phyloP scores from a whole-genome alignment of 1,284 basidiomycete species.

The Polyporus tsugae region DNA sequence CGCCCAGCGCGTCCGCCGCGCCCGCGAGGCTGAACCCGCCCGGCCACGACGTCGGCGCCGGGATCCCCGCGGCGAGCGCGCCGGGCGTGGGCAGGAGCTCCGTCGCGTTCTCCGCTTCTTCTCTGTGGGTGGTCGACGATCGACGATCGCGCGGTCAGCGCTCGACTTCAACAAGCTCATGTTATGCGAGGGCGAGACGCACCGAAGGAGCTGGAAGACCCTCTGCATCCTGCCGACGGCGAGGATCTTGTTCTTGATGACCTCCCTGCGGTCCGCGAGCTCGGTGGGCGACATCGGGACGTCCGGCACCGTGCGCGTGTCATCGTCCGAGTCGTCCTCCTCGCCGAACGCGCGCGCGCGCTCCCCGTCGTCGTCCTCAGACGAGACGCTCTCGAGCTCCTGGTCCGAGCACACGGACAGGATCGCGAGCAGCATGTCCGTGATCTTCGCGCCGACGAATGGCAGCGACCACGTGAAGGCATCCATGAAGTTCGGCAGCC shows the following conservation, averaged over 20 bases:
- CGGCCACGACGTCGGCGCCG: conserved; percentile 57
- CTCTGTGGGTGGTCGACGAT: conserved; percentile 54
- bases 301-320: conserved; percentile 46
- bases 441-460: conserved; percentile 97
- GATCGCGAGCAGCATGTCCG: conserved; percentile 96
- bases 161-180: conserved; percentile 10
- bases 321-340: conserved; percentile 42
- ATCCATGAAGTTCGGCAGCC: conserved; percentile 98
- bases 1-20: conserved; percentile 62
- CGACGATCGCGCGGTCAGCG: conserved; percentile 6
- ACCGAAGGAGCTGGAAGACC: conserved; percentile 90
- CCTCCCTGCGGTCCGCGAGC: conserved; percentile 62
- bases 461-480: conserved; percentile 99
- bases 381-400: conserved; percentile 76
- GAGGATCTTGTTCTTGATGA: conserved; percentile 96
- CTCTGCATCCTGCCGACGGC: conserved; percentile 94
- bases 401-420: conserved; percentile 94
- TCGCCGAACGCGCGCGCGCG: conserved; percentile 30
- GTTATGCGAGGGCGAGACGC: conserved; percentile 35
- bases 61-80: conserved; percentile 46
- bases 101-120: conserved; percentile 94
- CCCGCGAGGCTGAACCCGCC: conserved; percentile 50
- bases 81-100: conserved; percentile 62
- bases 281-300: conserved; percentile 46
- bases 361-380: conserved; percentile 50